These are phyloP conservation scores for Sarcomyxa edulis DNA, from an alignment of 768 basidiomycete species.

Conservation along the genomic window DNA sequence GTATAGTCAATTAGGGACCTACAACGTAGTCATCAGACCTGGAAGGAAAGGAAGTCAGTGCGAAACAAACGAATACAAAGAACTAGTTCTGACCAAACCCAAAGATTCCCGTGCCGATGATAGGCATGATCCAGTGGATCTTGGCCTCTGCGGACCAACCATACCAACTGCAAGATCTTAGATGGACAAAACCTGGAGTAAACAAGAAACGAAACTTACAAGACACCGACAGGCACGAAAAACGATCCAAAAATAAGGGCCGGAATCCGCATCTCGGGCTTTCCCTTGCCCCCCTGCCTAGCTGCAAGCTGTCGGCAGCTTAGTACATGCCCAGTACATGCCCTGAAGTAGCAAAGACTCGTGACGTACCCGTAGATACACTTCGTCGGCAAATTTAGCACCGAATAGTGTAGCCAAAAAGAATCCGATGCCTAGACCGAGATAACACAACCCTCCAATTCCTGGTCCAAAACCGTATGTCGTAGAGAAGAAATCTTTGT, in stretches of 20 bases:
- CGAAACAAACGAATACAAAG: no score
- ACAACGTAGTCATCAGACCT: constrained; percentile 16
- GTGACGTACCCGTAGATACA: constrained; percentile 44
- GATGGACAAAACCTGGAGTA: no score
- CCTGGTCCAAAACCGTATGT: constrained; percentile 51
- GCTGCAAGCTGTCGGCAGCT: constrained; percentile 46
- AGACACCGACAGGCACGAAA: constrained; percentile 64
- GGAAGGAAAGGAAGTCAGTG: no score
- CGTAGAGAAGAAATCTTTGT: constrained; percentile 40
- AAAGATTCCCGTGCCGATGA: constrained; percentile 52
- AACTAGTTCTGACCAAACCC: no score
- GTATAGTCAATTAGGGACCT: no score
- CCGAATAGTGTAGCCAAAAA: constrained; percentile 41
- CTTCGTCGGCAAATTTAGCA: constrained; percentile 39
- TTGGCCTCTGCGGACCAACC: constrained; percentile 64
- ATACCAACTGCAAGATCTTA: constrained; percentile 68
- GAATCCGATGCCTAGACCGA: constrained; percentile 56
- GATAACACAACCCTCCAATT: constrained; percentile 45
- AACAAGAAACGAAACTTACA: no score
- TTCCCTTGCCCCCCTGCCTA: constrained; percentile 55
- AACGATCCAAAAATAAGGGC: constrained; percentile 65
- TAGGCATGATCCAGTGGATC: constrained; percentile 70
- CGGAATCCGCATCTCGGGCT: constrained; percentile 77
- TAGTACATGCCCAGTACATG: no score
- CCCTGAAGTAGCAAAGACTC: background rate